Base-by-base conservation (phyloP, 345 rosid species). In the Eucalyptus shirleyi region DNA sequence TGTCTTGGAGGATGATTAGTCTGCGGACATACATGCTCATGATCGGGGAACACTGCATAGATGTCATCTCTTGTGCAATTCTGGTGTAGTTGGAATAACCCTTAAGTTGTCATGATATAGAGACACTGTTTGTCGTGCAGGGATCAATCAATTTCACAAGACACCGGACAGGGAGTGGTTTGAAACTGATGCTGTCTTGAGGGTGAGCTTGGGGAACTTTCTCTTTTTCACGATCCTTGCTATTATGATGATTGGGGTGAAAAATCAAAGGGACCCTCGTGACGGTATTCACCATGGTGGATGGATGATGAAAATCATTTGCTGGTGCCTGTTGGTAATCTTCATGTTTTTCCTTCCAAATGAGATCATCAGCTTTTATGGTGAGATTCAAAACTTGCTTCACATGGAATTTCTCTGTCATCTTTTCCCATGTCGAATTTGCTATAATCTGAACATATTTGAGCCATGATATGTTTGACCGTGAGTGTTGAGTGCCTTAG, bases 161-260 rank as follows among this genome's bases (percentile, higher is more conserved):
- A 96, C 98, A 40, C 99, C 99, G 50, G 93, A 94, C 91, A 94
- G 98, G 89, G 98, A 98, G 91, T 98, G 99, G 99, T 98, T 98
- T 89, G 96, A 98, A 93, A 98, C 99, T 10, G 99, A 97, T 91
- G 99, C 99, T 9, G 99, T 98, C 86, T 91, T 97, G 86, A 97
- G 99, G 86, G 99, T 98, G 91, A 97, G 99, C 94, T 93, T 98
- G 94, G 99, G 99, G 69, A 98, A 97, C 89, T 98, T 96, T 91
- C 56, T 97, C 55, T 98, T 98, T 90, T 98, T 97, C 93, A 93
- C 99, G 8, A 92, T 95, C 92, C 92, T 98, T 8, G 94, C 99
- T 4, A 37, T 94, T 87, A 89, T 96, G 90, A 98, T 98, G 99
- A 90, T 96, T 92, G 99, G 99, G 87, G 99, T 98, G 77, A 98